Evolutionary conservation across 2,329 filamentous ascomycete genomes (phyloP), one percentile per base, ranked within the genome.

Genomic region (Elsinoe fawcettii): DNA sequence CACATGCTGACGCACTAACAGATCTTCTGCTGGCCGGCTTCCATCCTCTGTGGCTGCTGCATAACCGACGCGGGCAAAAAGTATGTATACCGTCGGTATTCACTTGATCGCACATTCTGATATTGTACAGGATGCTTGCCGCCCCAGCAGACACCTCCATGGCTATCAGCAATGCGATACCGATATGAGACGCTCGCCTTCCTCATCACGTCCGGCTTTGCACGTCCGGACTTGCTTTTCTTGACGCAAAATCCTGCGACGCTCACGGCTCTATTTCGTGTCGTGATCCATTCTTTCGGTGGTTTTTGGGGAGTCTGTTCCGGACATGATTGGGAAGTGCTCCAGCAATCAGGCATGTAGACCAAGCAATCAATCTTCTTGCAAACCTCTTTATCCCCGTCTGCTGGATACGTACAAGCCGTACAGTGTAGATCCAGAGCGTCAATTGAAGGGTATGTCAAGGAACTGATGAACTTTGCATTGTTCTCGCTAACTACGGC

Each of bases 1-100:
- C 41, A 2, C 1, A 3, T 46, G n/a, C 12, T 20, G 27, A 30
- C 27, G 5, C 9, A 5, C 9, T 30, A 9, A 9, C 27, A 61
- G 57, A 62, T 71, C 27, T 60, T 71, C 11, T 71, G 69, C 60
- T 71, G 69, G 69, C 69, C 69, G 9, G 69, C 69, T 14, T 65
- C 69, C 3, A 61, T 71, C 5, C 63, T 71, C 57, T 71, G 69
- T 57, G 67, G 69, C 25, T 71, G 69, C 62, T 70, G 69, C 53
- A 64, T 65, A 5, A 71, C 67, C 8, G 68, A 71, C 30, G 62
- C 66, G 7, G 69, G 69, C 30, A 71, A 71, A 60, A 68, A 63
- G 63, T 62, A 51, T n/a, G n/a, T n/a, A n/a, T n/a, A n/a, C n/a
- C n/a, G n/a, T n/a, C n/a, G n/a, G n/a, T n/a, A n/a, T n/a, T n/a